Base-by-base conservation (phyloP, 2,329 filamentous ascomycete species). In the Claviceps arundinis region DNA sequence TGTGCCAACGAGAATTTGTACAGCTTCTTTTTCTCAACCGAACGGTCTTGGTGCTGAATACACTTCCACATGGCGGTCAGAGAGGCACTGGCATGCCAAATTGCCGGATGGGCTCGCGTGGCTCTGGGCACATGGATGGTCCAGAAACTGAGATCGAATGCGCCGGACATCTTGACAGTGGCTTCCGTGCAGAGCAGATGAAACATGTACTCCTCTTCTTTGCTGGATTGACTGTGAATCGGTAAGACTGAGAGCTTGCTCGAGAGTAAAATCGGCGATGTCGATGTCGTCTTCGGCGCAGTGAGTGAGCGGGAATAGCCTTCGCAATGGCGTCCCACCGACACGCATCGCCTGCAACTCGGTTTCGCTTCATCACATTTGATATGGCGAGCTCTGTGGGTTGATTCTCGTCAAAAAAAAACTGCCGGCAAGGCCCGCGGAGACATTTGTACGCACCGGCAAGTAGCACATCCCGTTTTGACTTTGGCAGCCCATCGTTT, bases 11-110 rank as follows among this genome's bases (percentile, higher is more conserved):
- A 55, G 48, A 55, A 57, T 2, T 45, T 44, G 40, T 54, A 52
- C 2, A 52, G 50, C 26, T 50, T 24, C 34, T 48, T 50, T 63
- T 58, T 62, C 65, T 63, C 59, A 55, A 58, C 50, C 56, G 45
- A 37, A 56, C 26, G 13, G 13, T 47, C 34, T 51, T 56, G 55
- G 37, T 55, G 52, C 59, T 61, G 50, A 55, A 63, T 61, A 45
- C 65, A 38, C 37, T 51, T 52, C 19, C 47, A 49, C 45, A 51
- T 46, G 42, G 48, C 50, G n/a, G 51, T 37, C 7, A 54, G 43
- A 6, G 52, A 49, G 14, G 48, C 43, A 14, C 51, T 48, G 16
- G 45, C 51, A 17, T 55, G 54, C 54, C 51, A 53, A 7, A 55
- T 51, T 5, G 54, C 51, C 26, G 51, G 51, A 34, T 53, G 48